Conservation (phyloP, 2,329 filamentous ascomycete species). For the Coniochaeta sp. region DNA sequence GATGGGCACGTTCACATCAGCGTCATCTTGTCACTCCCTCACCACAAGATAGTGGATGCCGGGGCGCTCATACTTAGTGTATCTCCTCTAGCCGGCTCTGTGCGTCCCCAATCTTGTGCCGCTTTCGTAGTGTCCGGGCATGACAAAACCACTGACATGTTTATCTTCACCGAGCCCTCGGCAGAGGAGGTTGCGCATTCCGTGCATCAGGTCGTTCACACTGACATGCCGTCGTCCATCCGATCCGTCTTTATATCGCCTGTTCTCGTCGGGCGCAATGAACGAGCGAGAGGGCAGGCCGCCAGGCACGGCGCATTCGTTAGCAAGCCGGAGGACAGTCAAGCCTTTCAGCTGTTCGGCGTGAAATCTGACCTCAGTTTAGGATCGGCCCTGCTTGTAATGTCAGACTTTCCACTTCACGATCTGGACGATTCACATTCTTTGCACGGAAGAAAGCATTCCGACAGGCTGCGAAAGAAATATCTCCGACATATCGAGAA, state of each 20-base stretch:
- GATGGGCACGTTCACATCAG: conserved; percentile 1
- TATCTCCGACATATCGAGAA: conserved; percentile 14
- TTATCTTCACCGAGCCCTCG: conserved; percentile 11
- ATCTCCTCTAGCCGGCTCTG: conserved; percentile 15
- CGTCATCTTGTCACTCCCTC: conserved; percentile 20
- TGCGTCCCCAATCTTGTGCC: conserved; percentile 9
- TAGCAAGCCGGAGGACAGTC: neutral
- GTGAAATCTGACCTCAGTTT: conserved; percentile 8
- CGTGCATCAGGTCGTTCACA: neutral
- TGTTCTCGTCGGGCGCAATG: neutral
- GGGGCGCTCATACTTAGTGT: conserved; percentile 31
- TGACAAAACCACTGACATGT: conserved; percentile 11
- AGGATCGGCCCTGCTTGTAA: conserved; percentile 6
- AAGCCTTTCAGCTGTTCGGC: conserved; percentile 9
- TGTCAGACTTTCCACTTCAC: neutral
- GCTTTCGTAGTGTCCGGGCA: conserved; percentile 16
- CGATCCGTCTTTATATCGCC: neutral
- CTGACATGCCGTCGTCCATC: neutral
- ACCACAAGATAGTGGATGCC: conserved; percentile 31
- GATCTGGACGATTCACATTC: conserved; percentile 5
- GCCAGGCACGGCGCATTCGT: neutral
- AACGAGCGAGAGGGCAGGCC: neutral
- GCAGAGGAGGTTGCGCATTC: neutral
- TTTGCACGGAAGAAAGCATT: conserved; percentile 7
- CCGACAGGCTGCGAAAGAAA: conserved; percentile 5